Conservation (phyloP, 306 rosid species). For the Cicer yamashitae region DNA sequence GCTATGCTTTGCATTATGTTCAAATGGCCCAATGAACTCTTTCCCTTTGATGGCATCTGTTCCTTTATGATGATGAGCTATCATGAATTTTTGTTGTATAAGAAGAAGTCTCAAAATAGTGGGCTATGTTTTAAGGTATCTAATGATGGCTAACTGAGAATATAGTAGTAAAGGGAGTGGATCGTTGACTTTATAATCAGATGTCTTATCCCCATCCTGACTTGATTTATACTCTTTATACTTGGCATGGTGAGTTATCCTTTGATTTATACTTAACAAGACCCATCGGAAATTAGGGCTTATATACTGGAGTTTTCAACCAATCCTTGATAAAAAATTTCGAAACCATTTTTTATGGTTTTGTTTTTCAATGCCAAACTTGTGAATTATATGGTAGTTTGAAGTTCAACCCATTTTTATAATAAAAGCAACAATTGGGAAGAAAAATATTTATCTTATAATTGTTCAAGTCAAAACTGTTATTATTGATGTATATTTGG, state of each 20-base stretch:
- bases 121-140: slow-evolving; percentile 4
- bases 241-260: neutral
- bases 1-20: slow-evolving; percentile 30
- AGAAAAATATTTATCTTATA: too few species aligned
- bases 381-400: too few species aligned
- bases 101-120: slow-evolving; percentile 4
- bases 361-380: too few species aligned
- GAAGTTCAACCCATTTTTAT: too few species aligned
- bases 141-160: slow-evolving; percentile 21
- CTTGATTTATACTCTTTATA: neutral
- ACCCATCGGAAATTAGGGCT: neutral
- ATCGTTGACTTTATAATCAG: neutral
- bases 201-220: neutral
- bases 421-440: too few species aligned
- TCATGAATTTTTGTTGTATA: slow-evolving; percentile 21
- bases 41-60: slow-evolving; percentile 3
- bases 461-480: too few species aligned
- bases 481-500: too few species aligned
- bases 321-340: too few species aligned
- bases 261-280: neutral
- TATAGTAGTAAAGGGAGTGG: neutral
- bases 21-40: neutral
- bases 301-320: too few species aligned
- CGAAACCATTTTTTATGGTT: too few species aligned
- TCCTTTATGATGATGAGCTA: slow-evolving; percentile 27